Evolutionary conservation across 2,329 filamentous ascomycete genomes (phyloP), one percentile per base, ranked within the genome.

Genomic region (Trichoderma atroviride): DNA sequence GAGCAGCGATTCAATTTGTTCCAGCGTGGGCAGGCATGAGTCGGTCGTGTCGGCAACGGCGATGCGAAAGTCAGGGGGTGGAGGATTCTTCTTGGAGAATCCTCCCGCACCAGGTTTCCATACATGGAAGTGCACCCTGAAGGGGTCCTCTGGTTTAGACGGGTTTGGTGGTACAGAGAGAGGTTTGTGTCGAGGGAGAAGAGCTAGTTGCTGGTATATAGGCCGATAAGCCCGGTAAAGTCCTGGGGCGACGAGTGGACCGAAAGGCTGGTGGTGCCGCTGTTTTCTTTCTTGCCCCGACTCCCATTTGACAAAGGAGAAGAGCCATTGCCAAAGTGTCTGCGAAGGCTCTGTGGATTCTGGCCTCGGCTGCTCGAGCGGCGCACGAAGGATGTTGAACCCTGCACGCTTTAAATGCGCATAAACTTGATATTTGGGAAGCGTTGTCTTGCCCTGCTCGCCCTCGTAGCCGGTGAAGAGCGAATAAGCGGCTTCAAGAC

Each of bases 351-450:
- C 27, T 47, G 71, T 55, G 71, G 73, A 43, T 72, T 73, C 67
- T 62, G 70, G 19, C 22, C 14, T 22, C 11, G 68, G 50, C 14
- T 47, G 19, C 47, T 72, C 68, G 11, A 75, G 78, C 62, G 87
- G 86, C 1, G 92, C 92, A 67, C 95, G 88, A 70, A 91, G 83
- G 22, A 98, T 88, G 61, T 91, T 87, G 81, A 97, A 98, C 22
- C 96, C 95, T 43, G 88, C 84, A 62, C 96, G 87, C 78, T 91
- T 96, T 74, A 99, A 83, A 65, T 94, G 91, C 0, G 93, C 87
- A 78, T 94, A 99, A 33, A 98, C 95, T 61, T 92, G 92, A 75
- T 93, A 98, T 75, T 93, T 89, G 74, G 96, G 93, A 70, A 97
- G 83, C 11, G 85, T 84, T 35, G 89, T 81, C 78, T 87, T 89